These are phyloP conservation scores for Pinus tabuliformis DNA, from an alignment of 75 land plant genomes.

Conservation along the genomic window DNA sequence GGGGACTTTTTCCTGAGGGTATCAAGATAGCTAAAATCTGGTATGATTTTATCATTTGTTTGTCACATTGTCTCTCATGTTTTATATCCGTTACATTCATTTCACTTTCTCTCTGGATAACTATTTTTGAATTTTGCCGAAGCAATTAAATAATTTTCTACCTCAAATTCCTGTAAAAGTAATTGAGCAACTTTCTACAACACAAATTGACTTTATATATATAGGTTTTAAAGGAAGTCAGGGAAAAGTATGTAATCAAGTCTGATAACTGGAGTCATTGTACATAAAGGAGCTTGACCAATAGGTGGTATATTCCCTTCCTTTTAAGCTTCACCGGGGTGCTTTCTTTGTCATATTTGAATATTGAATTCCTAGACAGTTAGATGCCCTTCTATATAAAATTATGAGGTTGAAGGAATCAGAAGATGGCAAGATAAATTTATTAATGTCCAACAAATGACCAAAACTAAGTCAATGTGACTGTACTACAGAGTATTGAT, in stretches of 20 bases:
- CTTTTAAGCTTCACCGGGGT: neutral
- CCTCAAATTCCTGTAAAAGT: neutral
- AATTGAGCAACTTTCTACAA: neutral
- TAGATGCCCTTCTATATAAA: neutral
- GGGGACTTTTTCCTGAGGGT: constrained; percentile 98
- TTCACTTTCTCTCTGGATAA: neutral
- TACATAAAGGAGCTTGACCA: neutral
- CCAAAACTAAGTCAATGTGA: too few species aligned
- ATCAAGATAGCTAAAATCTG: constrained; percentile 94
- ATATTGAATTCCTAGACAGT: neutral
- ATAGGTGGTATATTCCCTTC: neutral
- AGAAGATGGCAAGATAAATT: neutral
- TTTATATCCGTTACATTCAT: neutral
- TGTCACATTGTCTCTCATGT: neutral
- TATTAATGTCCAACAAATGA: too few species aligned
- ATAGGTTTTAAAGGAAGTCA: neutral
- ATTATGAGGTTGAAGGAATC: neutral
- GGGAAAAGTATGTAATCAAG: too few species aligned
- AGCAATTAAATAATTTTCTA: constrained; percentile 1
- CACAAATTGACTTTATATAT: neutral
- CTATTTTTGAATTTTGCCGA: neutral
- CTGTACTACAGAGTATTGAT: too few species aligned
- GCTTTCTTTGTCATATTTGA: neutral
- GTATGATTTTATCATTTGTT: constrained; percentile 31
- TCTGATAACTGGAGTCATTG: neutral